phyloP scores from a whole-genome alignment of 768 basidiomycete species.

The Grammothele lineata region DNA sequence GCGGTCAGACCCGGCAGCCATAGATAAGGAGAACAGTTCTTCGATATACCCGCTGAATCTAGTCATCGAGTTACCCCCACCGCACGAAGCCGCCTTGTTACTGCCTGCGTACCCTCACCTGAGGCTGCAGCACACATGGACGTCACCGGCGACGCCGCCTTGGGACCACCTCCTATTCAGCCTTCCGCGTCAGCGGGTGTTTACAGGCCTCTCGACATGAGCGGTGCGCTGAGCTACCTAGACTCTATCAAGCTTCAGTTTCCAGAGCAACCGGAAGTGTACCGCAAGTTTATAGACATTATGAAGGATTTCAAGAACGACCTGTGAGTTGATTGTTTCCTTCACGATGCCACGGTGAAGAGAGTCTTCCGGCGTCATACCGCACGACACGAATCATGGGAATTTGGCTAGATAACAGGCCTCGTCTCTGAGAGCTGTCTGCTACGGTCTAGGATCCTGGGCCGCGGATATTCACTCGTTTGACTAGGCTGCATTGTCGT shows the following conservation, averaged over 20 bases:
- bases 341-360: neutral
- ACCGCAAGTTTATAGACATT: conserved; percentile 61
- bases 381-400: too few relatives aligned
- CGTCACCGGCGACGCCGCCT: too few relatives aligned
- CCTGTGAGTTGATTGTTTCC: conserved; percentile 43
- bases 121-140: neutral
- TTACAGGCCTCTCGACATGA: conserved; percentile 52
- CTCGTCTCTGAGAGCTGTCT: too few relatives aligned
- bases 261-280: conserved; percentile 53
- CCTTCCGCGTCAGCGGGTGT: conserved; percentile 1
- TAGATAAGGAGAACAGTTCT: too few relatives aligned
- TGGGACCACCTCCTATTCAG: too few relatives aligned
- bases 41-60: too few relatives aligned
- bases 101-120: neutral
- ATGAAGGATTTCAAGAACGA: conserved; percentile 79
- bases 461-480: too few relatives aligned
- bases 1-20: too few relatives aligned
- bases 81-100: neutral
- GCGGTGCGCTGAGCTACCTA: conserved; percentile 57
- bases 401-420: too few relatives aligned
- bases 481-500: too few relatives aligned
- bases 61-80: neutral
- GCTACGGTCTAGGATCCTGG: too few relatives aligned
- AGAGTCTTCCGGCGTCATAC: too few relatives aligned
- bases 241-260: conserved; percentile 64